phyloP scores from a whole-genome alignment of 352 stramenopile genomes.

The Globisporangium mamillatum region DNA sequence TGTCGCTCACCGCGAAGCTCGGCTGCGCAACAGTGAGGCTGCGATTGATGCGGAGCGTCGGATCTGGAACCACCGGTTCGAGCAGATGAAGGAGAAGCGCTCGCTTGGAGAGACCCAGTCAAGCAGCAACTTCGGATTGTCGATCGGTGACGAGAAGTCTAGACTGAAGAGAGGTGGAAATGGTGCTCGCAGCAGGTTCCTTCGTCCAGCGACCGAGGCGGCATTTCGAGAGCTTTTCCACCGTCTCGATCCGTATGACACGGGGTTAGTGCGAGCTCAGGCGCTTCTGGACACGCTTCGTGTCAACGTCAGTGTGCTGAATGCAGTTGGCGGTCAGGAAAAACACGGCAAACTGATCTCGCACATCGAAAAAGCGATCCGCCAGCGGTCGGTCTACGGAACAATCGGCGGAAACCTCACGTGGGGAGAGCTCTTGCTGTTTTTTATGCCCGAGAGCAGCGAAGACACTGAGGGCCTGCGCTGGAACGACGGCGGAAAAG shows the following conservation, averaged over 20 bases:
- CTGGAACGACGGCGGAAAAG: not conserved
- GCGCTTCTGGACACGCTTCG: constrained; percentile 39
- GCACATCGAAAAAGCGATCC: constrained; percentile 38
- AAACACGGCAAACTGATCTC: constrained; percentile 33
- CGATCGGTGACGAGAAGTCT: constrained; percentile 4
- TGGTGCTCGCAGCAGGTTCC: constrained; percentile 24
- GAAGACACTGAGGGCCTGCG: not conserved
- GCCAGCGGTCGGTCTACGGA: constrained; percentile 22
- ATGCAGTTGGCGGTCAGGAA: constrained; percentile 31
- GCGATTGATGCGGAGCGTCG: constrained; percentile 45
- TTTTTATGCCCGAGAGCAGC: constrained; percentile 51
- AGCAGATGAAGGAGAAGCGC: constrained; percentile 22
- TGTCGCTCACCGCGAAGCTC: constrained; percentile 47
- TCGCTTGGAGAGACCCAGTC: not conserved
- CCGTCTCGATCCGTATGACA: constrained; percentile 58
- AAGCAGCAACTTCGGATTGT: not conserved
- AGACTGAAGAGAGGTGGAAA: not conserved
- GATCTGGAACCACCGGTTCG: constrained; percentile 31
- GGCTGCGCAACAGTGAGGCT: constrained; percentile 64
- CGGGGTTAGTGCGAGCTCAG: constrained; percentile 38
- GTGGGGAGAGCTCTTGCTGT: constrained; percentile 74
- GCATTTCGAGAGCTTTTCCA: constrained; percentile 64
- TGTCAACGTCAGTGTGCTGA: constrained; percentile 28
- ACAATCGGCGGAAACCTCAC: constrained; percentile 38
- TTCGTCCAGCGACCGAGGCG: constrained; percentile 50